A percentile compares a stretch with the other conserved stretches of the same genome.
Conservation (phyloP, 2,329 filamentous ascomycete species). For the Cryphonectria naterciae region DNA sequence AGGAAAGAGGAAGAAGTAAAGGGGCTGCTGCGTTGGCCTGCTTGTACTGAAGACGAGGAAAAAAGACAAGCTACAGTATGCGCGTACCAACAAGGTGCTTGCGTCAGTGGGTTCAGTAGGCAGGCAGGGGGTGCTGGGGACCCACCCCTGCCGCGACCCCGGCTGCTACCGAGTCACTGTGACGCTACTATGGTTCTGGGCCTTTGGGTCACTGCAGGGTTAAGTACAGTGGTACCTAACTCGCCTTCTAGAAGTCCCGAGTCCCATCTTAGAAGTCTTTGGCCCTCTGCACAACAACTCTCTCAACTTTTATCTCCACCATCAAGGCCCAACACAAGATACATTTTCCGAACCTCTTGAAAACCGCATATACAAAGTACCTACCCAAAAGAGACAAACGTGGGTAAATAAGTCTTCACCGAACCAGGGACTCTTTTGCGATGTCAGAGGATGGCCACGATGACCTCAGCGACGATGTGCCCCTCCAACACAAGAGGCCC, state of each 20-base stretch:
- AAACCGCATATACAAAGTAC: not conserved
- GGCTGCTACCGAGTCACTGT: constrained; percentile 22
- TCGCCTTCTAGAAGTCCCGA: not conserved
- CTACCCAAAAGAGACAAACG: not conserved
- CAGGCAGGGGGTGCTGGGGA: not conserved
- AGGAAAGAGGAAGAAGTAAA: constrained; percentile 10
- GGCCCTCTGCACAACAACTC: not conserved
- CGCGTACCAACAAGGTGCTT: constrained; percentile 8
- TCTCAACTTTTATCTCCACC: not conserved
- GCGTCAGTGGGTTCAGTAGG: constrained; percentile 24
- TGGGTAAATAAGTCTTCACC: too few species aligned
- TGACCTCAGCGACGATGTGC: constrained; percentile 52
- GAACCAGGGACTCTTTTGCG: not conserved
- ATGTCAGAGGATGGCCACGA: constrained; percentile 33
- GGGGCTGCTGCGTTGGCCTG: constrained; percentile 12
- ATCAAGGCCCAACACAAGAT: not conserved
- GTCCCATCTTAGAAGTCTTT: not conserved
- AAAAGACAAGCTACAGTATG: constrained; percentile 3
- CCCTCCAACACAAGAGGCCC: constrained; percentile 56
- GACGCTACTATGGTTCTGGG: not conserved
- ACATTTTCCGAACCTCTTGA: not conserved
- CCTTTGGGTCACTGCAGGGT: not conserved
- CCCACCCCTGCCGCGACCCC: constrained; percentile 6
- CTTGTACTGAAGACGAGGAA: not conserved
- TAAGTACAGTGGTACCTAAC: not conserved